A percentile compares a stretch with the other conserved stretches of the same genome.
Evolutionary conservation across 352 stramenopile species (phyloP).

Genomic region (Globisporangium barbulae): DNA sequence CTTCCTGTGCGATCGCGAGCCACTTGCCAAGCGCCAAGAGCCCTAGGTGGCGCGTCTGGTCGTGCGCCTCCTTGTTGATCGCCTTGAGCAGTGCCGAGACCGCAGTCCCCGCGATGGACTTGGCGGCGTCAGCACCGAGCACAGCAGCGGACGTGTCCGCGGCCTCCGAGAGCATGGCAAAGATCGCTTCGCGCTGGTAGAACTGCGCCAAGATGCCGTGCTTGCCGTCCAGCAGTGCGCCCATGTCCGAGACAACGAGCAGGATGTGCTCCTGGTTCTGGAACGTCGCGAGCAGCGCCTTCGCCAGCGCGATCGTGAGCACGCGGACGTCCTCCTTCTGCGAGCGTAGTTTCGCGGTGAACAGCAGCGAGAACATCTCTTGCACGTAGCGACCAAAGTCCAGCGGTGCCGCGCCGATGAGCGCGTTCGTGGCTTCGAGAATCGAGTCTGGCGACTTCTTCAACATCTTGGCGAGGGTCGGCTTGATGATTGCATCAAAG

Average conservation of each 20-base stretch:
- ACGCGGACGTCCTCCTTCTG: slow-evolving; percentile 78
- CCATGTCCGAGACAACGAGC: slow-evolving; percentile 52
- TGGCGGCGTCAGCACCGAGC: slow-evolving; percentile 28
- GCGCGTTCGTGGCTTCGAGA: slow-evolving; percentile 50
- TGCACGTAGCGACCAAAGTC: slow-evolving; percentile 64
- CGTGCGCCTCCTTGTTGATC: slow-evolving; percentile 80
- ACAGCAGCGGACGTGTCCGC: slow-evolving; percentile 27
- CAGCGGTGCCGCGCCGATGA: slow-evolving; percentile 50
- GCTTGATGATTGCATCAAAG: slow-evolving; percentile 67
- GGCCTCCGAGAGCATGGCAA: slow-evolving; percentile 58
- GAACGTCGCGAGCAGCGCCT: slow-evolving; percentile 50
- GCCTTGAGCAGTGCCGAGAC: slow-evolving; percentile 66
- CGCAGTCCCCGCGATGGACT: slow-evolving; percentile 40
- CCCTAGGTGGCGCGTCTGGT: slow-evolving; percentile 71
- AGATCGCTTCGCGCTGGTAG: slow-evolving; percentile 78
- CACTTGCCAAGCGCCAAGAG: slow-evolving; percentile 75
- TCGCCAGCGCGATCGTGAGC: slow-evolving; percentile 45
- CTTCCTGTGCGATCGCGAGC: slow-evolving; percentile 51
- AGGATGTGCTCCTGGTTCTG: slow-evolving; percentile 47
- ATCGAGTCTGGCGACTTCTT: slow-evolving; percentile 81
- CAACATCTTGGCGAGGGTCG: slow-evolving; percentile 66
- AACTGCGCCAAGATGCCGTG: slow-evolving; percentile 86
- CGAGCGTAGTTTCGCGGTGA: slow-evolving; percentile 73
- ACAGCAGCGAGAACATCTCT: slow-evolving; percentile 63
- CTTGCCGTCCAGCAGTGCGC: slow-evolving; percentile 70